Evolutionary conservation across 1,284 basidiomycete genomes (phyloP).

Genomic region (Erythrobasidium hasegawianum): DNA sequence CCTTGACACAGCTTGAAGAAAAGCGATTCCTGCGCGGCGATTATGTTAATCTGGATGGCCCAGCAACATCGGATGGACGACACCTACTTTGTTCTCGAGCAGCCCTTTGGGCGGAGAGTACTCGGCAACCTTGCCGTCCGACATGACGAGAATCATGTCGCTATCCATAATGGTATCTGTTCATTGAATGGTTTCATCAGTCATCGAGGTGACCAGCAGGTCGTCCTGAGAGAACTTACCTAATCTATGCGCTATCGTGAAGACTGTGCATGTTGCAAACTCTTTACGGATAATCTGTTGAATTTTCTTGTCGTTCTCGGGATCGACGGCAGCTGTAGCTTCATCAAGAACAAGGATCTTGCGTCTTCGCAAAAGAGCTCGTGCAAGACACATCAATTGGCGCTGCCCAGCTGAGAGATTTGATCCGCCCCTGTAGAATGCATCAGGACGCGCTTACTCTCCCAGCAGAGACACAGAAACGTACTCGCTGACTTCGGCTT

Average conservation of each 20-base stretch:
- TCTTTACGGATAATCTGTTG: conserved; percentile 75
- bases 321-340: conserved; percentile 67
- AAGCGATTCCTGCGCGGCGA: conserved; percentile 12
- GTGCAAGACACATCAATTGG: conserved; percentile 66
- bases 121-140: conserved; percentile 40
- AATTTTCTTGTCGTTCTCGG: conserved; percentile 54
- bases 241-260: conserved; percentile 71
- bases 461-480: conserved; percentile 20
- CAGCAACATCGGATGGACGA: background rate
- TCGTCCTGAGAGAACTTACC: conserved; percentile 43
- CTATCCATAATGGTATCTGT: conserved; percentile 41
- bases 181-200: background rate
- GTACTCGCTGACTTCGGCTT: conserved; percentile 22
- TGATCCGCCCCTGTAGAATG: conserved; percentile 62
- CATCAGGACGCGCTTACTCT: conserved; percentile 58
- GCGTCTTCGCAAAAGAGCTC: conserved; percentile 69
- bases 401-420: conserved; percentile 83
- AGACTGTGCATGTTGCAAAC: conserved; percentile 67
- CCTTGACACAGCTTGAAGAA: conserved; percentile 30
- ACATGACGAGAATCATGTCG: conserved; percentile 53
- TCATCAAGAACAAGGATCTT: conserved; percentile 79
- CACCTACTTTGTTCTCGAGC: conserved; percentile 34
- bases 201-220: background rate
- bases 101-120: conserved; percentile 42
- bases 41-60: background rate